Base-by-base conservation (phyloP, 2,329 filamentous ascomycete species). In the Colletotrichum sansevieriae region DNA sequence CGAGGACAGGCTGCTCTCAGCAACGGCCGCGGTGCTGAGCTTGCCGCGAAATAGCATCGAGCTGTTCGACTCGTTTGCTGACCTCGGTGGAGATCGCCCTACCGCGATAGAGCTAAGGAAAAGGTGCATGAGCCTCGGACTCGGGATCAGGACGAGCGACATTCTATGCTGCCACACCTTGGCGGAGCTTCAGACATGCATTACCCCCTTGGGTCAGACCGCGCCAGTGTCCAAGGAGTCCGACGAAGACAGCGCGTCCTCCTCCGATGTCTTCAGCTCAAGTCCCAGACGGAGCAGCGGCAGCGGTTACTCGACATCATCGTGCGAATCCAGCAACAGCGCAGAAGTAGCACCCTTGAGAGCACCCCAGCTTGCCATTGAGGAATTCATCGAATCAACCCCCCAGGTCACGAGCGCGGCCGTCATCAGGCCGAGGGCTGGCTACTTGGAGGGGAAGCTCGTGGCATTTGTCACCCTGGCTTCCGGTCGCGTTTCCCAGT, bases 401-500 rank as follows among this genome's bases (percentile, higher is more conserved):
- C 77, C 75, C 25, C 77, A 79, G 20, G 78, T 87, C 13, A 79
- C 77, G 29, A 79, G 76, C 67, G 80, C 82, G 13, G 81, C 79
- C 47, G 75, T 85, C 13, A 77, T 86, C 22, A 80, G 77, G 35
- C 85, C 85, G 18, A 83, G 80, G 65, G 84, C 84, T 10, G 85
- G 85, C 9, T 79, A 82, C 13, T 82, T 87, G 54, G 84, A 87
- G 70, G 83, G 82, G 13, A 83, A 83, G 68, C 75, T 83, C 37
- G 81, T 86, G 35, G 84, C 83, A 44, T 79, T 86, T 59, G 71
- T 86, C 72, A 83, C 80, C 22, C 74, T 85, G 49, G 55, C 69
- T 18, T 75, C 75, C 68, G n/a, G 73, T 75, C 7, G 71, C 71
- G 41, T 74, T 73, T 35, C 71, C 74, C n/a, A 63, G 33, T 65